phyloP scores from a whole-genome alignment of 148 eudicot species.

The Camellia japonica region DNA sequence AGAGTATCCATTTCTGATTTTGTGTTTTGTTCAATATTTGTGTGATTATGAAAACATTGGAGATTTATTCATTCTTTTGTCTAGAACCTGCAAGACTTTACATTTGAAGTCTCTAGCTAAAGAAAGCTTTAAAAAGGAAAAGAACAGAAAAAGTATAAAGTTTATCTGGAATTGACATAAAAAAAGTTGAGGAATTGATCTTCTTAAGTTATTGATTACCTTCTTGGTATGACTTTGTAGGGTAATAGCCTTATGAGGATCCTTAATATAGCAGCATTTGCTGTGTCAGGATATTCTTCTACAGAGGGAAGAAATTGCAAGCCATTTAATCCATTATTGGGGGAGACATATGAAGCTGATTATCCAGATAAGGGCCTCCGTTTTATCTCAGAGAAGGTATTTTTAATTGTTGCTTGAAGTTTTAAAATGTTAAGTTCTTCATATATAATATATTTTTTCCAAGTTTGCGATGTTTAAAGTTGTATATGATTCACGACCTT shows the following conservation, averaged over 20 bases:
- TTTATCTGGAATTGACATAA: not conserved
- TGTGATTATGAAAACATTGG: not conserved
- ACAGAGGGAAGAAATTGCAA: conserved; percentile 41
- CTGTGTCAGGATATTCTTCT: conserved; percentile 45
- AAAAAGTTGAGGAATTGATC: not conserved
- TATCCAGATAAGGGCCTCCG: conserved; percentile 40
- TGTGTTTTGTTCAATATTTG: not conserved
- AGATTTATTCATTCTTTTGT: not conserved
- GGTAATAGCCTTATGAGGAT: conserved; percentile 43
- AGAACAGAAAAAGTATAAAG: not conserved
- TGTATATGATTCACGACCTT: too few relatives aligned
- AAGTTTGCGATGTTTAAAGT: not conserved
- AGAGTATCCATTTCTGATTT: not conserved
- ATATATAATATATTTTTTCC: not conserved
- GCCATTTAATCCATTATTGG: conserved; percentile 44
- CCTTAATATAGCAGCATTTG: conserved; percentile 46
- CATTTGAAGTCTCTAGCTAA: conserved; percentile 1
- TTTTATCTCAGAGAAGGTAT: conserved; percentile 36
- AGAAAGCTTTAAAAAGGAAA: not conserved
- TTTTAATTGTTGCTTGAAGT: not conserved
- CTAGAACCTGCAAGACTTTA: not conserved
- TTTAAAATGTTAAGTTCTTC: not conserved
- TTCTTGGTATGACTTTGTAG: conserved; percentile 16
- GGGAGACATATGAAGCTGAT: conserved; percentile 47
- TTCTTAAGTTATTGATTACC: not conserved